Conservation (phyloP, 441 rosid species). For the Omphalea diandra region DNA sequence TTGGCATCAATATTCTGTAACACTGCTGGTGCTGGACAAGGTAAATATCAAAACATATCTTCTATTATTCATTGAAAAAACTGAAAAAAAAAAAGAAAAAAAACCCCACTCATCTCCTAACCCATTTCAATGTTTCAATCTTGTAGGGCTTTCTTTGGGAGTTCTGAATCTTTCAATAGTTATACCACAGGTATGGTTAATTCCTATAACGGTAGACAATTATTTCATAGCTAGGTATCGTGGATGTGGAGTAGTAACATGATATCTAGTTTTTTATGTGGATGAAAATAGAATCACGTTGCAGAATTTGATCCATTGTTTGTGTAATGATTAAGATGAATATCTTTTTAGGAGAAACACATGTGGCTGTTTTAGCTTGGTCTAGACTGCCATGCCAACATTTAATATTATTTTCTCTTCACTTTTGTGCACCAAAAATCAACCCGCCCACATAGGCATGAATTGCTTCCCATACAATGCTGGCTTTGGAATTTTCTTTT, state of each 20-base stretch:
- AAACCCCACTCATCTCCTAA: not conserved
- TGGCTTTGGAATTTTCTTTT: too few relatives aligned
- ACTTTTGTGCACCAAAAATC: too few relatives aligned
- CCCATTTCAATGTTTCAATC: not conserved
- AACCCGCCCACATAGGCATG: too few relatives aligned
- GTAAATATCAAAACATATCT: constrained; percentile 31
- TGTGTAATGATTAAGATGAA: not conserved
- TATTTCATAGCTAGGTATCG: not conserved
- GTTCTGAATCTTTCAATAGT: constrained; percentile 81
- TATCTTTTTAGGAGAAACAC: not conserved
- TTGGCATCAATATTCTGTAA: constrained; percentile 78
- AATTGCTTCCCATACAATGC: too few relatives aligned
- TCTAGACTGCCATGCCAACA: not conserved
- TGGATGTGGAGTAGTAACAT: too few relatives aligned
- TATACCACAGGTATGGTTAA: constrained; percentile 61
- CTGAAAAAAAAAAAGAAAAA: not conserved
- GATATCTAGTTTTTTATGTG: too few relatives aligned
- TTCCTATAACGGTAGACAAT: not conserved
- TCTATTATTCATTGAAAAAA: not conserved
- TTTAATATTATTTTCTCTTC: too few relatives aligned
- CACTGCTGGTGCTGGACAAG: constrained; percentile 81
- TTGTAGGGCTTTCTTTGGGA: constrained; percentile 75
- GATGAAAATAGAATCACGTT: not conserved
- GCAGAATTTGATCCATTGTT: not conserved
- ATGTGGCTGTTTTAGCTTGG: constrained; percentile 2